A percentile compares a stretch with the other conserved stretches of the same genome.
These are phyloP conservation scores for Akanthomyces uredinophilus DNA, from an alignment of 2,329 filamentous ascomycete species.

Conservation along the genomic window DNA sequence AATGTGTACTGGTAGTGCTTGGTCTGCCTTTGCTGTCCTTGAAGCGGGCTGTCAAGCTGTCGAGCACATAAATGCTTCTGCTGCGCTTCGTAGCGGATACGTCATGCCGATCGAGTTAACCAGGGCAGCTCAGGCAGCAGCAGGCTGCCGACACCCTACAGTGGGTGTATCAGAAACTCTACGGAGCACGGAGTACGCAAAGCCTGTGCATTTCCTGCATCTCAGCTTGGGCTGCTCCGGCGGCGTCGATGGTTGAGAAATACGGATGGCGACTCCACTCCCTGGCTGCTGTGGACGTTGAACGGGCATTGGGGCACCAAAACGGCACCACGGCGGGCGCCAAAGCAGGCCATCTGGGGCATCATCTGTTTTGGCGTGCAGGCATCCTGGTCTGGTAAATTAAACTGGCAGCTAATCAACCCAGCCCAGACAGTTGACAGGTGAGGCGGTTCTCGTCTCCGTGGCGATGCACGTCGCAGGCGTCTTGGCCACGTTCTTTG, in stretches of 20 bases:
- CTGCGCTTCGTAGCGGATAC: background rate
- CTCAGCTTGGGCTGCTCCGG: background rate
- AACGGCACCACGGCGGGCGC: background rate
- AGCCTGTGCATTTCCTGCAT: background rate
- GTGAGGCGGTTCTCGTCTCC: background rate
- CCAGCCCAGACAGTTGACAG: background rate
- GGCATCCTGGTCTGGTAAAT: background rate
- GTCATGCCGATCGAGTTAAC: background rate
- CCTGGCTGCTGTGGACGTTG: background rate
- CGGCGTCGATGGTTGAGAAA: background rate
- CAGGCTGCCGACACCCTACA: background rate
- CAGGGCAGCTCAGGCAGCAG: too few relatives aligned
- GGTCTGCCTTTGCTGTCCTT: background rate
- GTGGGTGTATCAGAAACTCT: background rate
- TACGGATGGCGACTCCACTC: conserved; percentile 1
- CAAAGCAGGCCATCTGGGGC: conserved; percentile 5
- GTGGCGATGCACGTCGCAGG: background rate
- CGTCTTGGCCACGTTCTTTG: background rate
- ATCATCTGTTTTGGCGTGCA: conserved; percentile 6
- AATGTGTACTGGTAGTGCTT: background rate
- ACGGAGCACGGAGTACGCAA: too few relatives aligned
- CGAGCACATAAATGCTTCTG: background rate
- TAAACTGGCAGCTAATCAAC: background rate
- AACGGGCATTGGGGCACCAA: background rate
- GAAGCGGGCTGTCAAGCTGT: background rate